Evolutionary conservation across 805 yeast species (phyloP).

Genomic region (Brettanomyces sp.): DNA sequence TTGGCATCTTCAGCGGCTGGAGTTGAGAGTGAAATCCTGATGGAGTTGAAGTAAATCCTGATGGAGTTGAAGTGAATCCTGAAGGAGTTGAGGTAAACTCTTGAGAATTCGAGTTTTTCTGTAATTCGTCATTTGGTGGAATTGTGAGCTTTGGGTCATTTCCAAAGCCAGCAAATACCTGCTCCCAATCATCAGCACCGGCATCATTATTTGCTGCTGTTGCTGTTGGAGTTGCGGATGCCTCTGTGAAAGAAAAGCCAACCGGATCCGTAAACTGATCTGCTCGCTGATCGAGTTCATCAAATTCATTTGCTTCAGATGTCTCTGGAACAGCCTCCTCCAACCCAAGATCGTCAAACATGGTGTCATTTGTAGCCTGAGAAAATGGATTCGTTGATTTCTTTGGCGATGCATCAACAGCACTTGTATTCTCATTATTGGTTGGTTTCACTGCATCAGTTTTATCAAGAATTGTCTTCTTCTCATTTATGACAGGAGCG

Average conservation of each 20-base stretch:
- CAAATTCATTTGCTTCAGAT: conserved; percentile 15
- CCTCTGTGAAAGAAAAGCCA: conserved; percentile 19
- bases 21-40: not conserved
- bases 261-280: conserved; percentile 13
- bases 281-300: conserved; percentile 29
- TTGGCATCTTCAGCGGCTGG: not conserved
- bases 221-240: conserved; percentile 3
- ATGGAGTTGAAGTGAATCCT: not conserved
- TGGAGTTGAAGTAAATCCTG: not conserved
- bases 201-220: conserved; percentile 22
- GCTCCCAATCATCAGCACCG: conserved; percentile 79
- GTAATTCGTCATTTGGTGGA: not conserved
- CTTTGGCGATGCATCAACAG: not conserved
- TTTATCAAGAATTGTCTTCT: not conserved
- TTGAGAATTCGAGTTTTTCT: conserved; percentile 9
- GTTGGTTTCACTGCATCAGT: not conserved
- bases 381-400: conserved; percentile 17
- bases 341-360: conserved; percentile 28
- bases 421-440: not conserved
- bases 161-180: conserved; percentile 83
- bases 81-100: not conserved
- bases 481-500: not conserved
- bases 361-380: conserved; percentile 8
- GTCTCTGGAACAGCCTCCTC: conserved; percentile 23
- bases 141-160: conserved; percentile 27